Evolutionary conservation across 2,329 filamentous ascomycete genomes (phyloP), one percentile per base, ranked within the genome.

Genomic region (Diaporthe ampelina): DNA sequence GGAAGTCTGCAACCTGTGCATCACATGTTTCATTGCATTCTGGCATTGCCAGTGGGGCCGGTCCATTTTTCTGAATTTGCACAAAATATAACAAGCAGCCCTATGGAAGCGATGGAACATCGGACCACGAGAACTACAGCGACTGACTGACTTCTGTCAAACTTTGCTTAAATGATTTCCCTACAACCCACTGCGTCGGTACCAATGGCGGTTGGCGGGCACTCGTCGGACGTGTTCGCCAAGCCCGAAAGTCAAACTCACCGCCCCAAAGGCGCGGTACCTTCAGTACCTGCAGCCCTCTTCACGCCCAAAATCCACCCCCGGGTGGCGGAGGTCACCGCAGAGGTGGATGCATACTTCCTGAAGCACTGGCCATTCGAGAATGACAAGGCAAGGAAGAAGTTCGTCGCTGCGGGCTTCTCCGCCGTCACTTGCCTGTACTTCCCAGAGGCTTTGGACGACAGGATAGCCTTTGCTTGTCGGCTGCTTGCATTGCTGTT

Each of bases 401-500:
- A 78, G 58, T 86, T 85, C 71, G 48, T 82, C 4, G 77, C 52
- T 1, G 81, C 81, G 0, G 82, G 80, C 1, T 84, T 82, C 71
- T 79, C 82, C 10, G 76, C 78, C 2, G 81, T 82, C n/a, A 84
- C 83, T 0, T 86, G 84, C 75, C 77, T 82, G 9, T 83, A 83
- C 70, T 85, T 82, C 71, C 84, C 84, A 0, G 74, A 77, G 37
- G 82, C 84, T 1, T 37, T 77, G 24, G 81, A 85, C 72, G 83
- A 84, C 68, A 77, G 85, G 2, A 85, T 86, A 29, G 61, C 77
- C 13, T 83, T 81, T 65, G 84, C 81, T 0, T 85, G 84, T 75
- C 77, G 79, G 4, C 78, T 87, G 0, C 73, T 86, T 8, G 84
- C 84, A 0, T 37, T 86, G 1, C 76, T 85, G 1, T 87, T 87